Conservation (phyloP, 176 grass and related monocot species). For the Microstegium vimineum region DNA sequence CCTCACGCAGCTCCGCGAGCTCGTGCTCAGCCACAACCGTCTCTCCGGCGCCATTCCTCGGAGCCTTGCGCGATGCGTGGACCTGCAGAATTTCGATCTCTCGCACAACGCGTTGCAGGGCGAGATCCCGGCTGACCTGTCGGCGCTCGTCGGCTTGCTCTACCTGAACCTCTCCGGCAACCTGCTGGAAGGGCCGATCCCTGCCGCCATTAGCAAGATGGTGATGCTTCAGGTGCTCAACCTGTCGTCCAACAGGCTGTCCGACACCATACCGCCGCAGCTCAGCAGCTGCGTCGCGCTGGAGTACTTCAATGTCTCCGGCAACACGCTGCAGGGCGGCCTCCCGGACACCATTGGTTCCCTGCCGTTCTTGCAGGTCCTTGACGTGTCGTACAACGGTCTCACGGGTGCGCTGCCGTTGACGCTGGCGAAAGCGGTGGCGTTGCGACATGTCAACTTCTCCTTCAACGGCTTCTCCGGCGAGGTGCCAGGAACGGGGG, state of each 20-base stretch:
- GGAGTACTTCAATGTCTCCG: conserved; percentile 70
- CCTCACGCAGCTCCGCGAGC: conserved; percentile 46
- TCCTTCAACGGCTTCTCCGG: conserved; percentile 87
- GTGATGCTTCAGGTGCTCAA: conserved; percentile 72
- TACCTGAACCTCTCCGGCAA: conserved; percentile 78
- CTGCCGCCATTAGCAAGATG: conserved; percentile 68
- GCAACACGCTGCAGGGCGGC: conserved; percentile 47
- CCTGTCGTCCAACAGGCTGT: conserved; percentile 71
- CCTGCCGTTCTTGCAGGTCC: conserved; percentile 67
- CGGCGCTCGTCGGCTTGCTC: conserved; percentile 44
- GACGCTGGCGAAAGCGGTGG: conserved; percentile 42
- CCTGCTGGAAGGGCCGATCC: conserved; percentile 58
- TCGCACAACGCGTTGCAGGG: conserved; percentile 62
- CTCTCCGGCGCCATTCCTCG: conserved; percentile 40
- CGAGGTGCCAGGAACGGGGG: conserved; percentile 42
- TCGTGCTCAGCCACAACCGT: conserved; percentile 36
- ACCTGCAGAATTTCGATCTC: conserved; percentile 60
- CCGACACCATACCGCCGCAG: conserved; percentile 52
- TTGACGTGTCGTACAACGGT: conserved; percentile 71
- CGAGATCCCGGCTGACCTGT: conserved; percentile 49
- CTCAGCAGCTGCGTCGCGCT: conserved; percentile 72
- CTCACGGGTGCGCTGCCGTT: conserved; percentile 43
- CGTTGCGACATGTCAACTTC: conserved; percentile 51
- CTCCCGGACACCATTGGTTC: conserved; percentile 56
- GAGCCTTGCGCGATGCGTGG: conserved; percentile 22